Evolutionary conservation across 805 yeast species (phyloP), one percentile per base, ranked within the genome.

Genomic region (Candida oleophila): DNA sequence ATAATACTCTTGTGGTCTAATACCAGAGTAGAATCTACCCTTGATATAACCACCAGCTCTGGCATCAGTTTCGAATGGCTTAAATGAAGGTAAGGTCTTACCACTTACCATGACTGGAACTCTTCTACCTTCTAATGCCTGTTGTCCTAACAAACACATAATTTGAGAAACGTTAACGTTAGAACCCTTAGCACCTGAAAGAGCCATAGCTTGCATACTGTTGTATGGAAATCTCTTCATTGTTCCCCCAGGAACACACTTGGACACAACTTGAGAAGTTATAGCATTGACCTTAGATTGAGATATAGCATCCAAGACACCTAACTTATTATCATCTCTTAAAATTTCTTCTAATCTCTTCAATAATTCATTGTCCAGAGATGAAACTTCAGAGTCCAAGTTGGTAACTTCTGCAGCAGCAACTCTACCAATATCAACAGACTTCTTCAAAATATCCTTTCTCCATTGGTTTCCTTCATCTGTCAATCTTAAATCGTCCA

Each of bases 31-130:
- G 83, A 94, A 94, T 58, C 99, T 87, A 51, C 95, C 92, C 66
- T 92, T 88, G 64, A 94, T 89, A 66, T 89, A 94, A 46, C 99
- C 99, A 77, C 99, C 99, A 21, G 99, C 97, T 66, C 95, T 81
- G 1, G 97, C 96, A 66, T 89, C 92, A 14, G 99, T 94, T 64
- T 95, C 99, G 62, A 81, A 92, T 1, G 99, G 92, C 68, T 88
- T 89, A 80, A 94, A 94, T 38, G 97, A 86, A 18, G 99, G 99
- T 49, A 94, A 77, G 0, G 98, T 87, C 71, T 94, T 94, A 66
- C 99, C 99, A 55, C 95, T 85, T 22, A 94, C 97, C 99, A 94
- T 94, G 40, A 92, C 96, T 15, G 99, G 99, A 19, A 94, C 99
- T 78, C 99, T 86, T 70, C 98, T 85, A 71, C 99, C 99, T 76